Base-by-base conservation (phyloP, 75 land plant species). In the Pseudotsuga menziesii region DNA sequence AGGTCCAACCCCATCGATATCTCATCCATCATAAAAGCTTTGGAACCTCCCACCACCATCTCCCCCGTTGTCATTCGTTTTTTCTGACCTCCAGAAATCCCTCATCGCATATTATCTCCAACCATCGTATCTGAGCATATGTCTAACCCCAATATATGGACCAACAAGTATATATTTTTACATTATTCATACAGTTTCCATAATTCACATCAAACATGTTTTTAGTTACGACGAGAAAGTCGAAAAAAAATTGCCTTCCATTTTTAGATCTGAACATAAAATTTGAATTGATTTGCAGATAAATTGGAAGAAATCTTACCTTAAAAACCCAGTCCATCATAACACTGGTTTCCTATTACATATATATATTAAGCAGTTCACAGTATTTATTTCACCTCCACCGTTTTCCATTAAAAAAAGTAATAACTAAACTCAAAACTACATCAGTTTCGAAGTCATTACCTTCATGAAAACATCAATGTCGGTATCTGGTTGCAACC, bases 21-120 rank as follows among this genome's bases (percentile, higher is more conserved):
- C 72, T 92, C 95, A 80, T 92, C 95, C 95, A 92, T 88, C 39
- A 90, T 85, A 15, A 92, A 81, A 14, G 86, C 90, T 82, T 85
- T 84, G n/a, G 90, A 61, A 35, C 92, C 80, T 22, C 95, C 95
- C 54, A 88, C 85, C 22, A 92, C 67, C 56, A 90, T 76, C 83
- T 92, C 95, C 32, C 32, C 32, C 32, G 32, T 29, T 29, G 32
- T 29, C 32, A 29, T 1, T 32, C 29, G 32, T 23, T 69, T 69
- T 1, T 25, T 69, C 25, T 69, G 72, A 17, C 72, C 72, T 25
- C 72, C 72, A 15, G 72, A 69, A 14, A 69, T 23, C 16, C 72
- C 72, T 32, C 72, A 1, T 1, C 16, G 72, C 72, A 69, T 69
- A 69, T 69, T 16, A 69, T 23, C 23, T 25, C 72, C 72, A 0